phyloP scores from a whole-genome alignment of 345 rosid genomes.

The Stellera chamaejasme region DNA sequence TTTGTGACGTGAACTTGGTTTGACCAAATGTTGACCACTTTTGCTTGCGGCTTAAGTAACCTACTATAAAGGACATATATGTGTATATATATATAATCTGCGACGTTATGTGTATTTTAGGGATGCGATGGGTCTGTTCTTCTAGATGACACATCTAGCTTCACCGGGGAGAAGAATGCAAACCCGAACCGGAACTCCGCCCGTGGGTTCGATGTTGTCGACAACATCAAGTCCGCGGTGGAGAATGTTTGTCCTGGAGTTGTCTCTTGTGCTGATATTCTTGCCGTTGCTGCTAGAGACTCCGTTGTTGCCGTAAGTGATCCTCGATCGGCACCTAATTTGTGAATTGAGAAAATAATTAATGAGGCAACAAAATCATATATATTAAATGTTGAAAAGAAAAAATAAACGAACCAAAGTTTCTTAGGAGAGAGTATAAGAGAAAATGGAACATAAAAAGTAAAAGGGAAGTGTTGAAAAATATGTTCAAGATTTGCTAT shows the following conservation, averaged over 20 bases:
- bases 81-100: background rate
- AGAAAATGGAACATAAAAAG: background rate
- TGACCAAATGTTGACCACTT: background rate
- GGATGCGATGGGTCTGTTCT: slow-evolving; percentile 89
- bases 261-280: slow-evolving; percentile 80
- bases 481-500: no score
- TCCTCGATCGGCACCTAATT: background rate
- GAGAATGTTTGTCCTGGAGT: slow-evolving; percentile 73
- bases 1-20: background rate
- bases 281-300: slow-evolving; percentile 72
- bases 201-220: slow-evolving; percentile 73
- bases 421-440: background rate
- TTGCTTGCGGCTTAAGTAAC: background rate
- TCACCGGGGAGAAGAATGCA: slow-evolving; percentile 79
- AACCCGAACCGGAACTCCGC: slow-evolving; percentile 53
- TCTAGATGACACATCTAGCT: slow-evolving; percentile 67
- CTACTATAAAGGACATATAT: background rate
- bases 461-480: no score
- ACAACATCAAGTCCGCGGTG: slow-evolving; percentile 60
- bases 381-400: background rate
- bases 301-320: slow-evolving; percentile 41
- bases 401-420: background rate
- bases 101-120: slow-evolving; percentile 16
- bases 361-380: no score
- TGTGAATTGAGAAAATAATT: no score